Evolutionary conservation across 805 yeast species (phyloP).

Genomic region (Zygosaccharomyces bailii): DNA sequence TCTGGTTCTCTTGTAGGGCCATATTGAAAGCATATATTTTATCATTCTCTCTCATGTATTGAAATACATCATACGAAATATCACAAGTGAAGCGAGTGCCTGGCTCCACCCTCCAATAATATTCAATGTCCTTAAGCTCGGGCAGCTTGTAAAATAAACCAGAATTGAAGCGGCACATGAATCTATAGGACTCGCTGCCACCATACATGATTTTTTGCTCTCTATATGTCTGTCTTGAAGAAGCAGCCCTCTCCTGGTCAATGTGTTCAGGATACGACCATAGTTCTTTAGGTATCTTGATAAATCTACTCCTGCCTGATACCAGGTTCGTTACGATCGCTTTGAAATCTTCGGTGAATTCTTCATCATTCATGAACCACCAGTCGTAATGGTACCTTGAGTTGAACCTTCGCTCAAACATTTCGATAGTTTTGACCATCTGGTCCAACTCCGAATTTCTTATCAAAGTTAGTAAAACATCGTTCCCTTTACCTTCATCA

Average conservation of each 20-base stretch:
- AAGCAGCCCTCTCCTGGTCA: slow-evolving; percentile 43
- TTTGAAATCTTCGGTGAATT: slow-evolving; percentile 69
- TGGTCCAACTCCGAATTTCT: slow-evolving; percentile 75
- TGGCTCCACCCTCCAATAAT: slow-evolving; percentile 98
- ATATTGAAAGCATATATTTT: slow-evolving; percentile 86
- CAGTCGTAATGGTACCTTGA: slow-evolving; percentile 94
- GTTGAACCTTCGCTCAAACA: slow-evolving; percentile 83
- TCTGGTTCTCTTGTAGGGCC: slow-evolving; percentile 68
- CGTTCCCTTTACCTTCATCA: slow-evolving; percentile 42
- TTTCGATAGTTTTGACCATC: slow-evolving; percentile 64
- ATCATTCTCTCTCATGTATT: slow-evolving; percentile 63
- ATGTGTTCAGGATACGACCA: slow-evolving; percentile 65
- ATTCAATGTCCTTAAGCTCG: slow-evolving; percentile 62
- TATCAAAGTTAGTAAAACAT: slow-evolving; percentile 78
- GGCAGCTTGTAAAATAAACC: slow-evolving; percentile 81
- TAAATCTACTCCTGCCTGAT: slow-evolving; percentile 65
- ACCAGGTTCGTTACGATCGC: slow-evolving; percentile 50
- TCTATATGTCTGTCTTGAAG: slow-evolving; percentile 77
- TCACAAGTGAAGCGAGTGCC: slow-evolving; percentile 87
- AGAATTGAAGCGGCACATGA: slow-evolving; percentile 89
- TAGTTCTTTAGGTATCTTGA: slow-evolving; percentile 49
- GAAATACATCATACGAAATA: slow-evolving; percentile 85
- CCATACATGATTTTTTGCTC: slow-evolving; percentile 75
- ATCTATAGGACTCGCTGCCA: slow-evolving; percentile 74
- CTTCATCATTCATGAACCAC: slow-evolving; percentile 81